Base-by-base conservation (phyloP, 352 stramenopile species). In the Bremia lactucae region DNA sequence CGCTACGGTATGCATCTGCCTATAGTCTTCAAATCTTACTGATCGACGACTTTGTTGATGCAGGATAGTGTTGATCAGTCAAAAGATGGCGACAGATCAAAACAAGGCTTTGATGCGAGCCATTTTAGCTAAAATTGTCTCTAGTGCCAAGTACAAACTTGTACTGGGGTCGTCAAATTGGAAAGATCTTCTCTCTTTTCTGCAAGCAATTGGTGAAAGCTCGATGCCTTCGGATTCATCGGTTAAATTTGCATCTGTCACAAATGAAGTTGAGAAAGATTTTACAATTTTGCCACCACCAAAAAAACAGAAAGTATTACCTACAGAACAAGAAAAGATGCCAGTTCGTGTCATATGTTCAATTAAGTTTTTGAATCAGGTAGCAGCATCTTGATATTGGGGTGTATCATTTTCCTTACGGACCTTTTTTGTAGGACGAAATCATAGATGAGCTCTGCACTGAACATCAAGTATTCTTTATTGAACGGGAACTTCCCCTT, bases 391-490 rank as follows among this genome's bases (percentile, higher is more conserved):
- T 23, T 16, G 20, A 26, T 10, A 36, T 46, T 25, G 9, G 42
- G 23, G 18, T 26, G 34, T n/a, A n/a, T n/a, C n/a, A n/a, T n/a
- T n/a, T n/a, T n/a, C n/a, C n/a, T n/a, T n/a, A n/a, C n/a, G n/a
- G n/a, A n/a, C n/a, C n/a, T n/a, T n/a, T n/a, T n/a, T n/a, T n/a
- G n/a, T n/a, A 88, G 72, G 72, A 82, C 36, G 66, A 67, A 13
- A 40, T 84, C 20, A 53, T 88, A 9, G 71, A 83, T 31, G 60
- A 79, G n/a, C 42, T 88, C 2, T 72, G 57, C 15, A 75, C 66
- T 4, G 68, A 85, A 22, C 59, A 70, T 5, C 50, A 49, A 6
- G 59, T 88, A 13, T 64, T 45, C 11, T 64, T 86, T 15, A 62
- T 84, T 41, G 75, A 88, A 36, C 59, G 75, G 48, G 59, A 86